phyloP scores from a whole-genome alignment of 495 filamentous ascomycete species.

The Lasiosphaeria hispida region DNA sequence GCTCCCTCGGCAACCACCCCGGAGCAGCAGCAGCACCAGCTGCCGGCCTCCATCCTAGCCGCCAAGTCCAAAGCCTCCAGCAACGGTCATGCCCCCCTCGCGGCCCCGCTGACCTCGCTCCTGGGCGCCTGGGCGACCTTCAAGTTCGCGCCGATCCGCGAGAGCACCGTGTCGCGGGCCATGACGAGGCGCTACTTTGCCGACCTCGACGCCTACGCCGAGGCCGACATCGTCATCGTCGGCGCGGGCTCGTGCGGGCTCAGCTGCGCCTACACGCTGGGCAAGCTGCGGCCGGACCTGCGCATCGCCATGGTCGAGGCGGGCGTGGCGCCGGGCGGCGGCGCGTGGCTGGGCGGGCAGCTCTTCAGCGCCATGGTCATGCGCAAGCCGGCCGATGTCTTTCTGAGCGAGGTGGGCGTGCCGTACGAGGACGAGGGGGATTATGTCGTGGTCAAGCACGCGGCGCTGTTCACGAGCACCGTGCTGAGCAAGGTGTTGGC shows the following conservation, averaged over 20 bases:
- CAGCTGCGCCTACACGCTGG: conserved; percentile 78
- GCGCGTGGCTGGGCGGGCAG: conserved; percentile 90
- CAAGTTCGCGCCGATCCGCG: conserved; percentile 79
- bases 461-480: conserved; percentile 85
- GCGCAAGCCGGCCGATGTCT: conserved; percentile 84
- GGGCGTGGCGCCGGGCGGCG: conserved; percentile 79
- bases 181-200: conserved; percentile 91
- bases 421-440: conserved; percentile 85
- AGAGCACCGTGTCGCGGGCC: conserved; percentile 84
- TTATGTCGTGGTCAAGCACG: conserved; percentile 91
- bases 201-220: conserved; percentile 84
- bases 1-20: conserved; percentile 63
- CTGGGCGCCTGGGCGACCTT: conserved; percentile 72
- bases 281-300: conserved; percentile 79
- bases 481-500: conserved; percentile 73
- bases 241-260: conserved; percentile 86
- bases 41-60: conserved; percentile 31
- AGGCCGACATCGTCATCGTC: conserved; percentile 88
- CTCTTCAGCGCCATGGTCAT: conserved; percentile 92
- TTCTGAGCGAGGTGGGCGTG: conserved; percentile 74
- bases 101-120: conserved; percentile 59
- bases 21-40: conserved; percentile 24
- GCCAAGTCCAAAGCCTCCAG: conserved; percentile 32
- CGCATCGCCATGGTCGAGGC: conserved; percentile 92
- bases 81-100: conserved; percentile 37